Evolutionary conservation across 805 yeast genomes (phyloP).

Genomic region (Candida broadrunensis): DNA sequence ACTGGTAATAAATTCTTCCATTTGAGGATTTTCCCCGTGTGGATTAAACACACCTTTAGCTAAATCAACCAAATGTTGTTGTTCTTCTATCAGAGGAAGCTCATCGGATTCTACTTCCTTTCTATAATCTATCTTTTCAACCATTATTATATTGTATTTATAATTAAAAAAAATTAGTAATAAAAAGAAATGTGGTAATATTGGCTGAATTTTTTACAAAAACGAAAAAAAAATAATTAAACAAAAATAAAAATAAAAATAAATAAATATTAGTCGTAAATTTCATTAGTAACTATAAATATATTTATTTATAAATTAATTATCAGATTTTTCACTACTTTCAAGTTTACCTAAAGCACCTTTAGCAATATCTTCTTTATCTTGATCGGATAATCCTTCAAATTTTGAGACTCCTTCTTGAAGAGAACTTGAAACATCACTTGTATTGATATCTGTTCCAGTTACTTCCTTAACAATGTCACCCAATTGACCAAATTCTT

Average conservation of each 20-base stretch:
- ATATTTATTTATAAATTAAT: no score
- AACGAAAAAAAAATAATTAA: no score
- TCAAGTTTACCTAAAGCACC: constrained; percentile 9
- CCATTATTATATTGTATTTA: no score
- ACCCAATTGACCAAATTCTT: constrained; percentile 11
- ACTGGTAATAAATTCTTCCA: constrained; percentile 23
- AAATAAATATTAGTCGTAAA: no score
- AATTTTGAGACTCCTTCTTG: constrained; percentile 5
- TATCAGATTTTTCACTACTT: constrained; percentile 4
- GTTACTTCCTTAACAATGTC: constrained; percentile 5
- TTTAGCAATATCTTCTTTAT: constrained; percentile 7
- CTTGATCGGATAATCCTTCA: constrained; percentile 4
- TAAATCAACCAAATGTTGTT: neutral
- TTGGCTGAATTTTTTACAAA: no score
- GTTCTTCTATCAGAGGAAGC: neutral
- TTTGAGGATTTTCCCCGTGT: constrained; percentile 22
- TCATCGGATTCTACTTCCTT: neutral
- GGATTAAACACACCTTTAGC: constrained; percentile 21
- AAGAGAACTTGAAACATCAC: constrained; percentile 1
- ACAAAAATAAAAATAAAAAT: no score
- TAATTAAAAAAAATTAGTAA: no score
- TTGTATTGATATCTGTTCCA: neutral
- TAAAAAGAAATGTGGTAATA: no score
- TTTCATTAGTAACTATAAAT: no score
- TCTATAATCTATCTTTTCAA: no score